Percentiles rank a stretch among this genome's conserved stretches.
These are phyloP conservation scores for Wallacemonas rigidus DNA, from an alignment of 208 protist species.

Conservation along the genomic window DNA sequence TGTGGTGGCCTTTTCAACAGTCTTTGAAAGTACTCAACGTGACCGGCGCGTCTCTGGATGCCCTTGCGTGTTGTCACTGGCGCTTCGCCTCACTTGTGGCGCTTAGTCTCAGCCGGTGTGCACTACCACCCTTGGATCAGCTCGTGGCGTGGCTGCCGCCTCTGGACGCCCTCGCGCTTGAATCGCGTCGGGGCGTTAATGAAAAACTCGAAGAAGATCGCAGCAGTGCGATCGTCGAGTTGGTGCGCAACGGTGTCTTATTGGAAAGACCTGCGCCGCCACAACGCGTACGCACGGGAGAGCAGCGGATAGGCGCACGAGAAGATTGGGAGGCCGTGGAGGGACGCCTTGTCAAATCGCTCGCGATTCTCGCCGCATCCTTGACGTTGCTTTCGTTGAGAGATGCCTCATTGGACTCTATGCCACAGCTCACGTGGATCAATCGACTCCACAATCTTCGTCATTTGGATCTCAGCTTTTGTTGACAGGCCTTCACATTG, in stretches of 20 bases:
- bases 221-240: too few species aligned
- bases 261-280: too few species aligned
- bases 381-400: not conserved
- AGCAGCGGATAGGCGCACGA: too few species aligned
- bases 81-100: not conserved
- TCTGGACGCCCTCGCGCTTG: conserved; percentile 2
- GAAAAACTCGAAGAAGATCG: too few species aligned
- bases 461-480: not conserved
- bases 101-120: not conserved
- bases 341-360: not conserved
- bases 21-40: not conserved
- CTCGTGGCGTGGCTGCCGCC: not conserved
- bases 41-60: not conserved
- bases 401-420: not conserved
- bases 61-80: not conserved
- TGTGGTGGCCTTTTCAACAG: too few species aligned
- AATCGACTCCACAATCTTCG: not conserved
- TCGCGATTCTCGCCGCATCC: not conserved
- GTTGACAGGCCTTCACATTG: not conserved
- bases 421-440: not conserved
- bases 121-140: not conserved
- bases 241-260: too few species aligned
- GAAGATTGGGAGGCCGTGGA: too few species aligned
- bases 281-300: too few species aligned
- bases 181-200: not conserved